Base-by-base conservation (phyloP, 306 rosid genomes). In the Ochetophila trinervis region DNA sequence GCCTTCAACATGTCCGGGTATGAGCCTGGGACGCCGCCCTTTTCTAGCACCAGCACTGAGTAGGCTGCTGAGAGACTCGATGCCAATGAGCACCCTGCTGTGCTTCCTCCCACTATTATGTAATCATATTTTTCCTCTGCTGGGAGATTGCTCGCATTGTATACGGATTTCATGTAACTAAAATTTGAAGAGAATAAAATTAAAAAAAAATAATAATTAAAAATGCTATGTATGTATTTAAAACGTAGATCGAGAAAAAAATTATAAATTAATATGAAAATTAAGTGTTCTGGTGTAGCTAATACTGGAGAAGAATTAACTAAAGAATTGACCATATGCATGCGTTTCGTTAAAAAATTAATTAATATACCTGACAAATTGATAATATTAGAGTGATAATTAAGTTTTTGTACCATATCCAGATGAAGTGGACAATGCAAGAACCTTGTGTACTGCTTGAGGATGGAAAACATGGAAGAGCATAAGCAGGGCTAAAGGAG, bases 41-140 rank as follows among this genome's bases (percentile, higher is more conserved):
- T 50, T 65, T 79, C 84, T 0, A 79, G 62, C 34, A 79, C 50
- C 0, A 79, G 70, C 2, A 79, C 78, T 0, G 27, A 24, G 49
- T 65, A 70, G 0, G 66, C 66, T n/a, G 48, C n/a, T 8, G 84
- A 75, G 10, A 79, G 20, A 9, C 80, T 75, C 17, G 84, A 55
- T 0, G 80, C 80, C 53, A 75, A 37, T n/a, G 84, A 77, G 10
- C 75, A 79, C 5, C 84, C 80, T 2, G 80, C 60, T 2, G 77
- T 70, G 17, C 83, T 80, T n/a, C 84, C 84, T 6, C 84, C 84
- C 4, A 79, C 17, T 10, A 79, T 58, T 15, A 79, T 75, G 71
- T 75, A 79, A 44, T 79, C 80, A 4, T 79, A 75, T 5, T 54
- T 59, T 35, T 64, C 71, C 44, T 48, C 44, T 8, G 2, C 13